phyloP scores from a whole-genome alignment of 2,329 filamentous ascomycete genomes.

The Fusarium sterilihyphosum region DNA sequence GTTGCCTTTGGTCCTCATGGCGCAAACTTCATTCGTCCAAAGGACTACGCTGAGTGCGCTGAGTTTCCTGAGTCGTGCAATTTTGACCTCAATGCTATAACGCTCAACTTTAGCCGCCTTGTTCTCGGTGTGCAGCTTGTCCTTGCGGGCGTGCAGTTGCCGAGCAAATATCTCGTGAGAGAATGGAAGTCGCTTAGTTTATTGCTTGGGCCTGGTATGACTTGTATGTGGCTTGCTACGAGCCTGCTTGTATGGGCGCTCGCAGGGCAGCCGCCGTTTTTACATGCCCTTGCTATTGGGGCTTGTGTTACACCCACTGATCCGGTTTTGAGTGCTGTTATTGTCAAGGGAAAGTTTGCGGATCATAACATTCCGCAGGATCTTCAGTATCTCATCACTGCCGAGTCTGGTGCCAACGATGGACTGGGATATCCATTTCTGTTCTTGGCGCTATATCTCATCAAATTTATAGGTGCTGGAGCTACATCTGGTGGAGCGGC shows the following conservation, averaged over 20 bases:
- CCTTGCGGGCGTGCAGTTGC: slow-evolving; percentile 86
- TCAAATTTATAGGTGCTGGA: slow-evolving; percentile 71
- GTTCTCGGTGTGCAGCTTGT: slow-evolving; percentile 92
- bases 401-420: slow-evolving; percentile 89
- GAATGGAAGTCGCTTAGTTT: slow-evolving; percentile 82
- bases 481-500: slow-evolving; percentile 68
- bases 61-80: slow-evolving; percentile 44
- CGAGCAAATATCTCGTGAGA: slow-evolving; percentile 79
- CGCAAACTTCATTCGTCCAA: slow-evolving; percentile 77
- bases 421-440: slow-evolving; percentile 90
- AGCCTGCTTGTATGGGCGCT: slow-evolving; percentile 81
- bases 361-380: slow-evolving; percentile 87
- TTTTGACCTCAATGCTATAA: slow-evolving; percentile 74
- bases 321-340: slow-evolving; percentile 86
- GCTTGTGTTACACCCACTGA: slow-evolving; percentile 94
- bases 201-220: slow-evolving; percentile 86
- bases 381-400: slow-evolving; percentile 82
- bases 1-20: slow-evolving; percentile 81
- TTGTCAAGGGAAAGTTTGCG: slow-evolving; percentile 93
- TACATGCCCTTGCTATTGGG: slow-evolving; percentile 82
- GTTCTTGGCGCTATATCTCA: slow-evolving; percentile 84
- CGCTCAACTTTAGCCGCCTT: slow-evolving; percentile 84
- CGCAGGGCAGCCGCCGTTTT: slow-evolving; percentile 75
- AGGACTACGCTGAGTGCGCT: slow-evolving; percentile 72
- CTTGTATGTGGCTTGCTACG: slow-evolving; percentile 85